These are phyloP conservation scores for Drechslerella coelobrocha DNA, from an alignment of 2,329 filamentous ascomycete genomes.

Conservation along the genomic window DNA sequence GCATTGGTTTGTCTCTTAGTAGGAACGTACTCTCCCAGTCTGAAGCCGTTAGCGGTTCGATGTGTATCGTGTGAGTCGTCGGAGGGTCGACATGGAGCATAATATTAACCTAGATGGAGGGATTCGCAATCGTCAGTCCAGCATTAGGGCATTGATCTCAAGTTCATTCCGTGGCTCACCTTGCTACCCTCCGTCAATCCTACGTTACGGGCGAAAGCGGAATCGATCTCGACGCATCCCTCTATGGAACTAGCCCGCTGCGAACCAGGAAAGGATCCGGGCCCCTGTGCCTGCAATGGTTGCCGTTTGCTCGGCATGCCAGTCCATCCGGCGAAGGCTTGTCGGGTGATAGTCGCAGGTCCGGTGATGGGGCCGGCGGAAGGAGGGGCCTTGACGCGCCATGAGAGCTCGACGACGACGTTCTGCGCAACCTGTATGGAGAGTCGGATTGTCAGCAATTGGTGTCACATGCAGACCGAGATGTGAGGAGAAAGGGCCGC, in stretches of 20 bases:
- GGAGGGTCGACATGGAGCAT: conserved; percentile 87
- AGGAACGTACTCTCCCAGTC: conserved; percentile 82
- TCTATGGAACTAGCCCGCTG: conserved; percentile 48
- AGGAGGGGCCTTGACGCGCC: conserved; percentile 66
- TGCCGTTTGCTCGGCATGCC: conserved; percentile 94
- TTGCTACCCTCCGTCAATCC: conserved; percentile 54
- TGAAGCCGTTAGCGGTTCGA: conserved; percentile 90
- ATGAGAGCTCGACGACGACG: conserved; percentile 91
- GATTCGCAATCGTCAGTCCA: conserved; percentile 18
- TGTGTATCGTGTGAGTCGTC: conserved; percentile 90
- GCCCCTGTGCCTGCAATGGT: conserved; percentile 61
- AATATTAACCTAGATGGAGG: conserved; percentile 63
- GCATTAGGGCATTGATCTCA: conserved; percentile 1
- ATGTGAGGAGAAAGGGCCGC: conserved; percentile 56
- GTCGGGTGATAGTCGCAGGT: conserved; percentile 62
- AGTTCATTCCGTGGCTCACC: conserved; percentile 50
- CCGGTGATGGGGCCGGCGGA: conserved; percentile 57
- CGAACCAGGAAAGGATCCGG: conserved; percentile 49
- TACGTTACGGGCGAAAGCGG: conserved; percentile 55
- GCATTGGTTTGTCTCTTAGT: neutral
- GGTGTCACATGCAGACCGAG: conserved; percentile 14
- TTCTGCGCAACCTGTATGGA: conserved; percentile 79
- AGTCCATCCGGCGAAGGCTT: conserved; percentile 89
- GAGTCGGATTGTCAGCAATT: conserved; percentile 23
- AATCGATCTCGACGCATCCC: conserved; percentile 55